These are phyloP conservation scores for Paramecium pentaurelia DNA, from an alignment of 73 alveolate genomes.

Conservation along the genomic window DNA sequence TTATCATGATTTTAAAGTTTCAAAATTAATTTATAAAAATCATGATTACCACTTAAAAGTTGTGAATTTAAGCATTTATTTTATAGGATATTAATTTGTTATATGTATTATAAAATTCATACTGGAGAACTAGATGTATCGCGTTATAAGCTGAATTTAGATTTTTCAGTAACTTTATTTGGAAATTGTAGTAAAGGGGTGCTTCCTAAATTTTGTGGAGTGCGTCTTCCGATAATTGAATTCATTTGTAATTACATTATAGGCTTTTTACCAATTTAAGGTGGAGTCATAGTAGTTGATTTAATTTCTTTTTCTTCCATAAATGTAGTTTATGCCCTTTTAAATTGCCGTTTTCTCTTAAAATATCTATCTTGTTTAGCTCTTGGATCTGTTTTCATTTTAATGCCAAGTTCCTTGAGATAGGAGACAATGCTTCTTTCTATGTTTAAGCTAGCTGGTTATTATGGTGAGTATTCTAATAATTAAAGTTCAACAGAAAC, in stretches of 20 bases:
- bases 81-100: neutral
- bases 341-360: neutral
- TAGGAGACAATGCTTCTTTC: constrained; percentile 4
- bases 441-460: neutral
- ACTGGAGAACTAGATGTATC: neutral
- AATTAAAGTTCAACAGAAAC: neutral
- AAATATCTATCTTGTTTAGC: constrained; percentile 15
- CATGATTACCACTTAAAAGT: neutral
- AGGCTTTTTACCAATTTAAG: neutral
- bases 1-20: neutral
- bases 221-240: neutral
- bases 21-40: neutral
- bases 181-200: constrained; percentile 17
- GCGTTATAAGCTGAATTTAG: neutral
- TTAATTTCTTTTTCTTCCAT: neutral
- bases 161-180: neutral
- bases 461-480: neutral
- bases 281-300: constrained; percentile 27
- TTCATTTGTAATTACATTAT: neutral
- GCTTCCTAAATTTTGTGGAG: constrained; percentile 12
- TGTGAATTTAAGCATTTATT: neutral
- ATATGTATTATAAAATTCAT: neutral
- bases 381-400: constrained; percentile 35
- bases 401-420: constrained; percentile 9
- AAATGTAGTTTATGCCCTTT: neutral